Conservation (phyloP, 1,284 basidiomycete genomes). For the Rhodotorula sp. region DNA sequence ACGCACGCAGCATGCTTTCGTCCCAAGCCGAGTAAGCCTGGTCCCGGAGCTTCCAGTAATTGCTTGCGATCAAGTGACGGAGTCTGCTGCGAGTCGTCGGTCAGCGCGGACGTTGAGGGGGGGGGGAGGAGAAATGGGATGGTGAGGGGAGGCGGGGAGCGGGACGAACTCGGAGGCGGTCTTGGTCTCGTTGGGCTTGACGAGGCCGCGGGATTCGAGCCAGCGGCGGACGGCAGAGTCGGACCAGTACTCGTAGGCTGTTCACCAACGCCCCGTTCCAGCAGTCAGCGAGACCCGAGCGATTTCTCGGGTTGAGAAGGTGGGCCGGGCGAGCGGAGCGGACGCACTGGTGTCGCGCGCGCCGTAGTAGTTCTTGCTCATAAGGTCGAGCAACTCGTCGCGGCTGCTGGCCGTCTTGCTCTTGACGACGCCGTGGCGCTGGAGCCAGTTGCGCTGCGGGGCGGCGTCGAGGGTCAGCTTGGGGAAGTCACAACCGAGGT, state of each 20-base stretch:
- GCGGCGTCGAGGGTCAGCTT: too few species aligned
- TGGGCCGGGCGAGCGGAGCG: conserved; percentile 47
- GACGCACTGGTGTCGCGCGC: conserved; percentile 54
- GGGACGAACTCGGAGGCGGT: conserved; percentile 32
- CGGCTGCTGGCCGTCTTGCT: conserved; percentile 62
- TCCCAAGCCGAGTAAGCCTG: conserved; percentile 42
- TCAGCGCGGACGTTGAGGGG: background rate
- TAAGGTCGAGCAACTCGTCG: conserved; percentile 65
- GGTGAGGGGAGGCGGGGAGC: too few species aligned
- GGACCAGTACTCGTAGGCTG: conserved; percentile 38
- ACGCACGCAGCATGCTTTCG: conserved; percentile 50
- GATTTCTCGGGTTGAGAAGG: background rate
- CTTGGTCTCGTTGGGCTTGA: conserved; percentile 39
- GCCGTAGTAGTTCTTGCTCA: conserved; percentile 76
- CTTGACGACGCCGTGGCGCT: conserved; percentile 68
- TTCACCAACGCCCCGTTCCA: background rate
- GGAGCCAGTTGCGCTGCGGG: conserved; percentile 71
- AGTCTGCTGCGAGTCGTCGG: conserved; percentile 22
- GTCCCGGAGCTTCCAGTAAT: conserved; percentile 43
- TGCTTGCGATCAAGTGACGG: conserved; percentile 29
- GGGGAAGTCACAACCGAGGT: too few species aligned
- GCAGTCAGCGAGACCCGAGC: too few species aligned
- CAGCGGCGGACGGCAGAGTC: conserved; percentile 39
- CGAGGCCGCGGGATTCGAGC: conserved; percentile 41
- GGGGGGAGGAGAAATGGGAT: too few species aligned